Evolutionary conservation across 345 rosid genomes (phyloP), one percentile per base, ranked within the genome.

Genomic region (Ceriops decandra): DNA sequence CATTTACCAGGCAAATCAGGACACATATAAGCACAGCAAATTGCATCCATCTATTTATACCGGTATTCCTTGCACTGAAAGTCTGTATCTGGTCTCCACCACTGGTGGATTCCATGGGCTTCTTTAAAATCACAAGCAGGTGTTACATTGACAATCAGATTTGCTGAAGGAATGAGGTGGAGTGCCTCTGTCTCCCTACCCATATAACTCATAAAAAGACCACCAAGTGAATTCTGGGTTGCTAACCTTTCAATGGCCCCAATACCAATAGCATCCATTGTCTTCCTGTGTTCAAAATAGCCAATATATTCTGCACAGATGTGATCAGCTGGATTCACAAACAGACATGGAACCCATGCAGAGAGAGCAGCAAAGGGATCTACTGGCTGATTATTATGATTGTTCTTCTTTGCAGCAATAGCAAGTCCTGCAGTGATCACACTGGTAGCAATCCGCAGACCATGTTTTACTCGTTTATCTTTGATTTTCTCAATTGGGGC

Each of bases 21-120:
- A 58, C 28, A 32, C 21, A 0, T 7, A 65, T 30, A 20, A 21
- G 21, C 36, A 51, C 49, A 42, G 13, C 17, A 42, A 33, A 36
- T 49, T 31, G 31, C 64, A 53, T 56, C n/a, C 5, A 27, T 15
- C 78, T 79, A 89, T 52, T 70, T 72, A 75, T 88, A 92, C 64
- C 60, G 72, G 83, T 88, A 81, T 57, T 81, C 58, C 74, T 82
- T 78, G 63, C 88, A 82, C 62, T 87, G 79, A 68, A 92, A 64
- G 28, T 77, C 53, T 62, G 80, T 62, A 64, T 90, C 91, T 0
- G 87, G 87, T 52, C 78, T 69, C 98, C 96, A 95, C 99, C 98
- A 95, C 60, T 91, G 98, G 75, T 87, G 96, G 75, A 95, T 81
- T 54, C 98, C 96, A 72, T 95, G 99, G 10, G 98, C 98, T 69